phyloP scores from a whole-genome alignment of 1,139 yeast genomes.

The Pneumocystis murina region DNA sequence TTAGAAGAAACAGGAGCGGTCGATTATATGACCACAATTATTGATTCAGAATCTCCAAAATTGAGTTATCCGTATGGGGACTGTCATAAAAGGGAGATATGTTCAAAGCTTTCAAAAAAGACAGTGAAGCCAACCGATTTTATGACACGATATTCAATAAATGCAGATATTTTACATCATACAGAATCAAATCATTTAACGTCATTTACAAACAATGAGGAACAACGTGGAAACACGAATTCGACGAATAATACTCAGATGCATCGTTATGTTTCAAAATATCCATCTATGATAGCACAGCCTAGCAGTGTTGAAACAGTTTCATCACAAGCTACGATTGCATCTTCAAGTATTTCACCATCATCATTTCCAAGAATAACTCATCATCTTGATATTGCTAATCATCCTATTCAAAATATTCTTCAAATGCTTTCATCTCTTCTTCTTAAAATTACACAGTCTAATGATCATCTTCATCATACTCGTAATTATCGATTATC shows the following conservation, averaged over 20 bases:
- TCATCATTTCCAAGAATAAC: not conserved
- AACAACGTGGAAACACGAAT: not conserved
- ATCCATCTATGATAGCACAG: not conserved
- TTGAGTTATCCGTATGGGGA: not conserved
- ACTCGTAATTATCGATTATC: constrained; percentile 15
- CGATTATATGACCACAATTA: not conserved
- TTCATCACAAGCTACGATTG: not conserved
- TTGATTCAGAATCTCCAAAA: not conserved
- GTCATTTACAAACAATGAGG: not conserved
- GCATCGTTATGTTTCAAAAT: not conserved
- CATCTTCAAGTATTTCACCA: not conserved
- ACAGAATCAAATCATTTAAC: not conserved
- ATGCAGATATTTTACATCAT: not conserved
- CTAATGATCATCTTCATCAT: constrained; percentile 48
- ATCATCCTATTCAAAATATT: constrained; percentile 67
- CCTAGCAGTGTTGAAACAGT: not conserved
- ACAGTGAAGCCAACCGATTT: not conserved
- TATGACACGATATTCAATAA: not conserved
- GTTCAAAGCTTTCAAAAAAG: not conserved
- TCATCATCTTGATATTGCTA: constrained; percentile 49
- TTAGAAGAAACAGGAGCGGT: not conserved
- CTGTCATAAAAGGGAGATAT: not conserved
- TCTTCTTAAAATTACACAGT: constrained; percentile 71
- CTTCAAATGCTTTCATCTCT: constrained; percentile 73
- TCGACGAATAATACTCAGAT: not conserved